Evolutionary conservation across 345 rosid species (phyloP), one percentile per base, ranked within the genome.

Genomic region (Jatropha curcas): DNA sequence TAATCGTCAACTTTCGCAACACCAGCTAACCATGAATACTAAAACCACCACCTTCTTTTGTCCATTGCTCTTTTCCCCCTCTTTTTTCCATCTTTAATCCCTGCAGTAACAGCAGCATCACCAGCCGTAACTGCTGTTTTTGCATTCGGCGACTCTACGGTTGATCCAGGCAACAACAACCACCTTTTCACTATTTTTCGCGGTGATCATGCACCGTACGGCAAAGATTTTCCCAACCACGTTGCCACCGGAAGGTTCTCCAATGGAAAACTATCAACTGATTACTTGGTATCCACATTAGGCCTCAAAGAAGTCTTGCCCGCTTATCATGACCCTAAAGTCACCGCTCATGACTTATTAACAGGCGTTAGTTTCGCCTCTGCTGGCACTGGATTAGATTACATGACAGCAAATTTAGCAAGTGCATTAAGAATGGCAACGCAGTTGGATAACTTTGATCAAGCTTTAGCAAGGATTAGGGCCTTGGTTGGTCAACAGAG

Each of bases 101-200:
- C 25, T 64, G 39, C 27, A 22, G 24, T 24, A 31, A 4, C 24
- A 11, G 52, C 30, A 39, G 39, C 68, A 2, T 24, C n/a, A n/a
- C n/a, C 80, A 71, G 71, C 75, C 1, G 19, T 79, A 31, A 70
- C 81, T 9, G 77, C 85, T 20, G 27, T 82, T 48, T 82, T 70
- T 34, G 80, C 70, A 48, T 77, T 80, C 50, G 84, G 86, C 3
- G 86, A 83, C 68, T 83, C 86, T 16, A 80, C 83, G 11, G 68
- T 80, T 6, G 84, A 83, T 60, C 55, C 86, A 60, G 80, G 84
- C 41, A 80, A 83, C 80, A 83, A 83, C 68, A 80, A 83, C n/a
- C 65, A 59, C 64, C 61, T 83, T 2, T 46, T 68, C 3, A 80
- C 84, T 43, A 28, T 75, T 28, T 58, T 74, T 55, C 75, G 31